These are phyloP conservation scores for Xylaria bambusicola DNA, from an alignment of 495 filamentous ascomycete species.

Conservation along the genomic window DNA sequence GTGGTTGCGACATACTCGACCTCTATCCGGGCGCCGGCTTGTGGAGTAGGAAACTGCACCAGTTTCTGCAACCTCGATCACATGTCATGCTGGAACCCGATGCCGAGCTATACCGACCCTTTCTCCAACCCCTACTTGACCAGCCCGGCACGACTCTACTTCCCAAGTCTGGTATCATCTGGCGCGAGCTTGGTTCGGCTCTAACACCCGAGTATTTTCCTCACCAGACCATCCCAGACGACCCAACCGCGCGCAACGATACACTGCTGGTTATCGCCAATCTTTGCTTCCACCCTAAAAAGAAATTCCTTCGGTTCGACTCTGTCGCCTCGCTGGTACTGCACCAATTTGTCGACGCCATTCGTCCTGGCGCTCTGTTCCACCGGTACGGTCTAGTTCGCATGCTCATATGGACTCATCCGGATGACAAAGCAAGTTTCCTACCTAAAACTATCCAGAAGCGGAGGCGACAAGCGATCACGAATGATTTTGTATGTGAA, in stretches of 20 bases:
- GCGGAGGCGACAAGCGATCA: slow-evolving; percentile 55
- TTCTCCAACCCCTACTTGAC: slow-evolving; percentile 64
- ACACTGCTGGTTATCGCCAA: slow-evolving; percentile 69
- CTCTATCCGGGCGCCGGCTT: slow-evolving; percentile 76
- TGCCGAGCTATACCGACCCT: slow-evolving; percentile 49
- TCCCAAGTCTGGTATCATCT: slow-evolving; percentile 49
- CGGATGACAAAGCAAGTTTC: slow-evolving; percentile 52
- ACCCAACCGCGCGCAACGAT: slow-evolving; percentile 54
- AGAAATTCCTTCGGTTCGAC: slow-evolving; percentile 33
- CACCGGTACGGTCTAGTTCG: slow-evolving; percentile 69
- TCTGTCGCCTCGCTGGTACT: slow-evolving; percentile 47
- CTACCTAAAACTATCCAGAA: slow-evolving; percentile 54
- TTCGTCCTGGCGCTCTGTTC: slow-evolving; percentile 47
- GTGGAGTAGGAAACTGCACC: slow-evolving; percentile 74
- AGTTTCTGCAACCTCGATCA: slow-evolving; percentile 69
- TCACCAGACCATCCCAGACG: slow-evolving; percentile 44
- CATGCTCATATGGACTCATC: slow-evolving; percentile 63
- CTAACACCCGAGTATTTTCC: slow-evolving; percentile 49
- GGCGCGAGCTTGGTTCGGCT: slow-evolving; percentile 52
- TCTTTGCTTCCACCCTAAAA: slow-evolving; percentile 45
- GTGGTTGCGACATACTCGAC: slow-evolving; percentile 79
- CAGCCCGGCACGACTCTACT: slow-evolving; percentile 55
- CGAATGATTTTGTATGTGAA: slow-evolving; percentile 58
- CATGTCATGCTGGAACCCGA: slow-evolving; percentile 80
- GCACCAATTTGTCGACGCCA: slow-evolving; percentile 49